Conservation (phyloP, 805 yeast species). For the Wickerhamiella galacta region DNA sequence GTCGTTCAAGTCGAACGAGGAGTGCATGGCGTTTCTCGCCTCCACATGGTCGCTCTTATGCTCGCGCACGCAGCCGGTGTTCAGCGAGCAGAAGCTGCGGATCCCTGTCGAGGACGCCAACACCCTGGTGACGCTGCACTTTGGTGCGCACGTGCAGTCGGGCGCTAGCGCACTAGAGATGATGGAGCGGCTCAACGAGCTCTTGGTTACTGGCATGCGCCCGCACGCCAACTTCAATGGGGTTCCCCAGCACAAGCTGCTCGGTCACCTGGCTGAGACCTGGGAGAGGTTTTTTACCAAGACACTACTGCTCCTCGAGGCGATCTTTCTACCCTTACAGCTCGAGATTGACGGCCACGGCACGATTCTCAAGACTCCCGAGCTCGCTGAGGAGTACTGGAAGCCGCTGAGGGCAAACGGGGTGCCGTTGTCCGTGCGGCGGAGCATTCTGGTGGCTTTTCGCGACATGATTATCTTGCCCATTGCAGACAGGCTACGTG, state of each 20-base stretch:
- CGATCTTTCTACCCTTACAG: conserved; percentile 45
- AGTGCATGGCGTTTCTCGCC: conserved; percentile 25
- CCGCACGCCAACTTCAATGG: conserved; percentile 13
- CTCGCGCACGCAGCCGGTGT: conserved; percentile 30
- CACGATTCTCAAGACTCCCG: conserved; percentile 20
- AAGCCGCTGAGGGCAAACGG: conserved; percentile 13
- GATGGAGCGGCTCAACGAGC: conserved; percentile 30
- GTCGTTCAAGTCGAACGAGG: conserved; percentile 20
- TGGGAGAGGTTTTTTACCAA: conserved; percentile 45
- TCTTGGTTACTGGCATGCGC: conserved; percentile 29
- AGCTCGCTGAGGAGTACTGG: conserved; percentile 26
- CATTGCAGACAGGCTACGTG: conserved; percentile 14
- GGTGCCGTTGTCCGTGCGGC: conserved; percentile 15
- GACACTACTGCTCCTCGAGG: conserved; percentile 41
- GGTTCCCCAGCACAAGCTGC: conserved; percentile 16
- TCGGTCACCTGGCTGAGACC: conserved; percentile 22
- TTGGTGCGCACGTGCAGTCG: conserved; percentile 25
- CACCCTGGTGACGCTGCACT: conserved; percentile 28
- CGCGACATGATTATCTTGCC: conserved; percentile 24
- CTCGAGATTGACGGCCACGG: conserved; percentile 32
- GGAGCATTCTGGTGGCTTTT: conserved; percentile 20
- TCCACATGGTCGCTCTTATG: conserved; percentile 35
- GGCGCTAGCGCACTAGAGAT: conserved; percentile 25
- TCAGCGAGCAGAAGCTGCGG: conserved; percentile 30
- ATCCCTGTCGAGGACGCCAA: conserved; percentile 44